Evolutionary conservation across 1,284 basidiomycete genomes (phyloP), one percentile per base, ranked within the genome.

Genomic region (Rhodotorula sp.): DNA sequence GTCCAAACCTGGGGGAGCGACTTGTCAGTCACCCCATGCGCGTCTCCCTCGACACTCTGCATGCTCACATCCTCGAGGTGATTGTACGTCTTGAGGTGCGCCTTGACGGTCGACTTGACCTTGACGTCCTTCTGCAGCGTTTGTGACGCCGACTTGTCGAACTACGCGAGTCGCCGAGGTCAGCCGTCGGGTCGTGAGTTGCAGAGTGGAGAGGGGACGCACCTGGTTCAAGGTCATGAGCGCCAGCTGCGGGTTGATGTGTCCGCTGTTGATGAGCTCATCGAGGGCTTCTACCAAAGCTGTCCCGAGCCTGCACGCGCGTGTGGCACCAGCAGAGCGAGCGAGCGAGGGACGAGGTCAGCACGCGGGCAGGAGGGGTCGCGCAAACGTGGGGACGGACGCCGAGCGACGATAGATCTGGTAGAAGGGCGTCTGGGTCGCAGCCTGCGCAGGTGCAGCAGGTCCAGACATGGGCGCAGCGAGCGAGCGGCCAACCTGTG

Each of bases 271-370:
- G 79, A 99, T 99, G 71, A 99, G 87, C 83, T 99, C 95, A 82
- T 99, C 95, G 76, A 99, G 87, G 73, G 95, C 94, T 84, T 99
- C 95, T n/a, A 95, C 97, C 66, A 99, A 86, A 57, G 95, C 93
- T 85, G 94, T 92, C 53, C 95, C 95, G 81, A 98, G 92, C 76
- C 95, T 98, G 67, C 34, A 32, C 2, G 34, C 49, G 54, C 11
- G 47, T 7, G 53, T 27, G 0, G 13, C 20, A 13, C 22, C 19
- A n/a, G 44, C 15, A 30, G 8, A 10, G 47, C 51, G 54, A 17
- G 29, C 9, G 22, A 34, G 27, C 30, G 22, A 11, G 39, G 17
- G n/a, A 27, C 10, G 8, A 7, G 11, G 5, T 6, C 10, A 47
- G 48, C 47, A 39, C 15, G 32, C 4, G 11, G n/a, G 48, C 47